Evolutionary conservation across 495 filamentous ascomycete genomes (phyloP), one percentile per base, ranked within the genome.

Genomic region (Neurospora sp.): DNA sequence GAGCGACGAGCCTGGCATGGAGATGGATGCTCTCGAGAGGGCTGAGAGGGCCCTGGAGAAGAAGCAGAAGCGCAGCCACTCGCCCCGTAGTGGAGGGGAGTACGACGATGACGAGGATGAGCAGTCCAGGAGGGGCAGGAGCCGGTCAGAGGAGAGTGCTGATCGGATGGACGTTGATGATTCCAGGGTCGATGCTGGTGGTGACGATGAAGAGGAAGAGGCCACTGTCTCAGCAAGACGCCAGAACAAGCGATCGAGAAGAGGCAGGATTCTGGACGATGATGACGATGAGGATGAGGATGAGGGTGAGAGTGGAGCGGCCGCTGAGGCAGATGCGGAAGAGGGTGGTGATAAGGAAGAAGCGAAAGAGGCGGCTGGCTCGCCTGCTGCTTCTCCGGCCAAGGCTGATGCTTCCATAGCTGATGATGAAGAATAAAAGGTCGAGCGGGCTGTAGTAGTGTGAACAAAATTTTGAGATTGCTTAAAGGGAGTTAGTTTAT

Each of bases 61-160:
- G 68, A 77, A 74, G 18, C 53, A 65, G 53, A 69, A 40, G 22
- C 53, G 65, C 53, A 78, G 78, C 35, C 74, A 75, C 39, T 59
- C 70, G 3, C 79, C 53, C 53, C 53, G 27, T 35, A 65, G 53
- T 65, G 53, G 53, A 18, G 27, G 68, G 31, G 44, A 20, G 35
- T 71, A 70, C 27, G 76, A 53, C 1, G 71, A 70, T 20, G 72
- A 73, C 8, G 76, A 75, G 38, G 76, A 78, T 40, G 73, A 81
- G 76, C 78, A 81, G 40, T 73, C 75, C 4, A 78, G 81, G 20
- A 76, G 82, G 40, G 82, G 79, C 27, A 75, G 84, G 39, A 80
- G 85, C 27, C 75, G 85, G 12, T 65, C 53, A 40, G 84, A 83
- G 14, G 83, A 86, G 71, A 86, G 84, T 40, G 83, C 59, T 4